Evolutionary conservation across 345 rosid species (phyloP), one percentile per base, ranked within the genome.

Genomic region (Kandelia obovata): DNA sequence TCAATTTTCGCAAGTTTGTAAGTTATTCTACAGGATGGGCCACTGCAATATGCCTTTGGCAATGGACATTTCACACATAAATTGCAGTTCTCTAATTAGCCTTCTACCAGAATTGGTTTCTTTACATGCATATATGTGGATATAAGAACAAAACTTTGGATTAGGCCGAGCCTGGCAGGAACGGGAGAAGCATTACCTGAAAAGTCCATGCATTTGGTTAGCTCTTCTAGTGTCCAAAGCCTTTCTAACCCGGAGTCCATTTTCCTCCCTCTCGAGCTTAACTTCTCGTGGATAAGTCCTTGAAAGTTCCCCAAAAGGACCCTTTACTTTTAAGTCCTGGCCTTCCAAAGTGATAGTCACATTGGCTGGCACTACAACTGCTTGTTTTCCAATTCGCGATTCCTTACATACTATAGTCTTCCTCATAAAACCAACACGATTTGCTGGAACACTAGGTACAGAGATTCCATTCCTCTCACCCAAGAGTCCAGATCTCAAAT

Each of bases 161-260:
- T 11, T 43, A 43, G 3, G 49, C 17, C 17, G 1, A 13, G 49
- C 17, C 17, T 0, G 1, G 17, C 1, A 11, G 19, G 47, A 58
- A 75, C 25, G 57, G 64, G 53, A 53, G 59, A 70, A 58, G 23
- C 65, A 60, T 71, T 69, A 92, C 99, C 99, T 95, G 88, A 92
- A 95, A 73, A 95, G 97, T 47, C 99, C 96, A 47, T 92, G 97
- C 96, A 91, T 92, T 82, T 95, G 94, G 76, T 90, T 92, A 49
- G 97, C 99, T 71, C 96, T 90, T 84, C 96, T 78, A 30, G 96
- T 86, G 64, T 95, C 96, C 15, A 83, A 58, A 1, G 97, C 85
- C 70, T 90, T 95, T 64, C 7, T 78, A n/a, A 95, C 90, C 73
- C 81, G 84, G 47, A 92, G 53, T 26, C 96, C 92, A 4, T 92